Base-by-base conservation (phyloP, 768 basidiomycete species). In the Flagelloscypha sp. region DNA sequence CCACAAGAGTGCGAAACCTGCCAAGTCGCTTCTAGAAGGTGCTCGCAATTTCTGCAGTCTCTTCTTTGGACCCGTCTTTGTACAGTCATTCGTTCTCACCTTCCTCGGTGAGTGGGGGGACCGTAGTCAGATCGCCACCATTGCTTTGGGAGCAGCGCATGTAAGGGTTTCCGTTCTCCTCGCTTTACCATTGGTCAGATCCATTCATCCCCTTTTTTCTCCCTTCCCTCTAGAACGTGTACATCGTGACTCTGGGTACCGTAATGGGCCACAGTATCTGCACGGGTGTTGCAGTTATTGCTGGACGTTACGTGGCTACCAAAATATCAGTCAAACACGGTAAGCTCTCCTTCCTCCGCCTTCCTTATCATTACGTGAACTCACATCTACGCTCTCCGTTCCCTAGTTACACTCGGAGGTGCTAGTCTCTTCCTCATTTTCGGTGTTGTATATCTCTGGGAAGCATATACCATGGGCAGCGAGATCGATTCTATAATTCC, bases 81-180 rank as follows among this genome's bases (percentile, higher is more conserved):
- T 92, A 2, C 92, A 99, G 57, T 78, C 89, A 0, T 97, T 99
- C 50, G 64, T 94, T 21, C 67, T 99, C 41, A 98, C 94, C 0
- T 97, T 97, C 60, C 67, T 99, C n/a, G 95, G 93, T 7, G 95
- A 99, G 61, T 98, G 95, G 95, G 94, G 95, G 1, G 95, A 98
- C 61, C 64, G 94, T 35, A 94, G 89, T 51, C 94, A 99, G 62
- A 89, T 98, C 48, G 84, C 95, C 2, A 98, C 95, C 2, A 94
- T 98, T 43, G 93, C 89, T 5, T 66, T 98, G 35, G 94, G 86
- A 2, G 93, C 93, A 16, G 87, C 93, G 15, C 90, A 99, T 62
- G 94, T 97, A 52, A 24, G 63, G n/a, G n/a, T n/a, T 61, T 13
- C 24, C 27, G n/a, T 31, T n/a, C 34, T n/a, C 7, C 12, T 24